Conservation (phyloP, 208 protist genomes). For the Crithidia acanthocephali region DNA sequence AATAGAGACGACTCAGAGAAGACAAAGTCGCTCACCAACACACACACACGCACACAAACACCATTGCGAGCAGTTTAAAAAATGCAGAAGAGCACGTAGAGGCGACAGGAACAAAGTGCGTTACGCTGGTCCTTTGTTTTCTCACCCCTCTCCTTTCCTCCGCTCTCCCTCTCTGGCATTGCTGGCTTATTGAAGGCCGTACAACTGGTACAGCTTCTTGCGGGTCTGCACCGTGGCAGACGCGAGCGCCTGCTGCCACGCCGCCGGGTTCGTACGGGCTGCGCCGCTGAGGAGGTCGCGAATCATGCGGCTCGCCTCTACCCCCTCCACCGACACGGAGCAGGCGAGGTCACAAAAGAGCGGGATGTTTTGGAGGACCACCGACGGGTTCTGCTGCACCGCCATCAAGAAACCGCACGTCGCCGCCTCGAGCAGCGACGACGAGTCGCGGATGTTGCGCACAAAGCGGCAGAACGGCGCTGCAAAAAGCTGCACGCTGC, state of each 20-base stretch:
- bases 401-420: slow-evolving; percentile 65
- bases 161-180: background rate
- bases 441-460: slow-evolving; percentile 67
- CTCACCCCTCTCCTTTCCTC: background rate
- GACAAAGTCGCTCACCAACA: too few relatives aligned
- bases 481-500: slow-evolving; percentile 52
- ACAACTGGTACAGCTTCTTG: slow-evolving; percentile 72
- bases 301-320: slow-evolving; percentile 57
- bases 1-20: too few relatives aligned
- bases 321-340: slow-evolving; percentile 33
- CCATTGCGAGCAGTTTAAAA: background rate
- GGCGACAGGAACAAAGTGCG: background rate
- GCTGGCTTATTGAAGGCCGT: slow-evolving; percentile 55
- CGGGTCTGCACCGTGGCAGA: slow-evolving; percentile 50
- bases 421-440: slow-evolving; percentile 56
- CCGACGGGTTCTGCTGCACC: slow-evolving; percentile 40
- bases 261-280: slow-evolving; percentile 31
- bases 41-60: slow-evolving; percentile 13
- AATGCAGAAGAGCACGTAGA: background rate
- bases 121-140: background rate
- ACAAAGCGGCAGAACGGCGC: slow-evolving; percentile 72
- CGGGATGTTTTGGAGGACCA: slow-evolving; percentile 34
- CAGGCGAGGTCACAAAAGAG: slow-evolving; percentile 79
- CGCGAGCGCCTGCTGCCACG: slow-evolving; percentile 55
- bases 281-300: slow-evolving; percentile 47